Percentiles rank a stretch among this genome's conserved stretches.
These are phyloP conservation scores for Zygotorulaspora florentina DNA, from an alignment of 805 yeast species.

Conservation along the genomic window DNA sequence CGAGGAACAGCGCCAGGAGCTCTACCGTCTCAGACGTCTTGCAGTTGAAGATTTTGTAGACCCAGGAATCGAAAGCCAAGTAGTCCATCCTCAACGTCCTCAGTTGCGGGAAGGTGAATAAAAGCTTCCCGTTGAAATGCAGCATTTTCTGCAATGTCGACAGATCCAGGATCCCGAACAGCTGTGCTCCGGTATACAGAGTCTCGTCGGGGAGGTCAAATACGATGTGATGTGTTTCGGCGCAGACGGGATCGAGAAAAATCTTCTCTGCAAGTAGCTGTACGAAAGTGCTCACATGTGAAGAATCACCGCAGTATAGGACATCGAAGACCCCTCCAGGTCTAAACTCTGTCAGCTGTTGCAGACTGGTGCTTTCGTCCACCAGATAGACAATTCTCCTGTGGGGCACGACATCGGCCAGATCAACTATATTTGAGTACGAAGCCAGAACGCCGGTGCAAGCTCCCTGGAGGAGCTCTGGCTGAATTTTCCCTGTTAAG, in stretches of 20 bases:
- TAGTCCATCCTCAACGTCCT: conserved; percentile 16
- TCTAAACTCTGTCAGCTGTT: not conserved
- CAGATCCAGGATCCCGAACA: conserved; percentile 17
- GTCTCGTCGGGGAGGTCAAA: conserved; percentile 5
- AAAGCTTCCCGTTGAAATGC: not conserved
- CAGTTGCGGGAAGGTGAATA: conserved; percentile 14
- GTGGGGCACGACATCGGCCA: not conserved
- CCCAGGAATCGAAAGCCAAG: conserved; percentile 21
- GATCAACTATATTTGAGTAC: not conserved
- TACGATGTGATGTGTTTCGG: conserved; percentile 1
- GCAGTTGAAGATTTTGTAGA: conserved; percentile 10
- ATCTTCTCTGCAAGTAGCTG: not conserved
- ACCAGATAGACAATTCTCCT: conserved; percentile 2
- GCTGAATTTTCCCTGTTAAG: not conserved
- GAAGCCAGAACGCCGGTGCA: conserved; percentile 1
- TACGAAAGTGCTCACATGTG: not conserved
- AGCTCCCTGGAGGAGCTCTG: not conserved
- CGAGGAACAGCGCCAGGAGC: conserved; percentile 13
- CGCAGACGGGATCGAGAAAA: not conserved
- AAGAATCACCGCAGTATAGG: conserved; percentile 6
- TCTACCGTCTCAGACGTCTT: not conserved
- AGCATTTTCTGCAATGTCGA: conserved; percentile 1
- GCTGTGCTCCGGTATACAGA: conserved; percentile 2
- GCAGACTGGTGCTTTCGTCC: conserved; percentile 4
- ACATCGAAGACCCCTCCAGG: conserved; percentile 1